A percentile compares a stretch with the other conserved stretches of the same genome.
phyloP scores from a whole-genome alignment of 1,284 basidiomycete genomes.

The Schizophyllum amplum region DNA sequence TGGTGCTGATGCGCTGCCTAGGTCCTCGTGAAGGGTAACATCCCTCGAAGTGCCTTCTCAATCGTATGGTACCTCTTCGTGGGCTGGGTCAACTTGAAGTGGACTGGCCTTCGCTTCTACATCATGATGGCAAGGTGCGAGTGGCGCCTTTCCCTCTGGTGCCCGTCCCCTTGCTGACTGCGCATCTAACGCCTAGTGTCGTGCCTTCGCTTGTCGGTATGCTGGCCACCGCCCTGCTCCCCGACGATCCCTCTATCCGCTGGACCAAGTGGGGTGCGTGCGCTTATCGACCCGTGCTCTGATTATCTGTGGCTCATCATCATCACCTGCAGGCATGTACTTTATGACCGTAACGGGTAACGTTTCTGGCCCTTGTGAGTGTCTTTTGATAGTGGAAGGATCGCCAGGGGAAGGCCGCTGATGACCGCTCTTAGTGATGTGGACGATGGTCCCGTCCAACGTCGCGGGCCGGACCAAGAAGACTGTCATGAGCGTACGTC shows the following conservation, averaged over 20 bases:
- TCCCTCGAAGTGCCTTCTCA: slow-evolving; percentile 6
- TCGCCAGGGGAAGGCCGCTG: background rate
- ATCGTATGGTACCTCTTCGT: slow-evolving; percentile 12
- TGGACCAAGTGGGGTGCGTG: slow-evolving; percentile 14
- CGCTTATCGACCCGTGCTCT: background rate
- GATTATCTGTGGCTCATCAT: slow-evolving; percentile 5
- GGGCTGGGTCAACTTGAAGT: slow-evolving; percentile 7
- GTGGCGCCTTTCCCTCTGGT: slow-evolving; percentile 11
- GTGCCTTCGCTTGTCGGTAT: background rate
- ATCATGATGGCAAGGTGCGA: slow-evolving; percentile 10
- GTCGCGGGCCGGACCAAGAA: slow-evolving; percentile 14
- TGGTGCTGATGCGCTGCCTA: slow-evolving; percentile 3
- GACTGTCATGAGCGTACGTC: slow-evolving; percentile 8
- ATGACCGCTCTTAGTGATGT: background rate
- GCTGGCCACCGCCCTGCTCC: background rate
- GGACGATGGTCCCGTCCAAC: slow-evolving; percentile 13
- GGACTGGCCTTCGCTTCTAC: slow-evolving; percentile 7
- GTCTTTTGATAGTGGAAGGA: slow-evolving; percentile 1
- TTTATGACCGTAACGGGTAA: slow-evolving; percentile 10
- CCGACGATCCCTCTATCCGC: slow-evolving; percentile 4
- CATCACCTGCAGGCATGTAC: slow-evolving; percentile 2
- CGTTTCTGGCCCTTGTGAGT: slow-evolving; percentile 7
- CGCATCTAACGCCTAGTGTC: slow-evolving; percentile 4
- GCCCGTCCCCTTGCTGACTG: slow-evolving; percentile 8
- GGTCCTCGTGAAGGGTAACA: slow-evolving; percentile 6